phyloP scores from a whole-genome alignment of 345 rosid genomes.

The Citrus inodora region DNA sequence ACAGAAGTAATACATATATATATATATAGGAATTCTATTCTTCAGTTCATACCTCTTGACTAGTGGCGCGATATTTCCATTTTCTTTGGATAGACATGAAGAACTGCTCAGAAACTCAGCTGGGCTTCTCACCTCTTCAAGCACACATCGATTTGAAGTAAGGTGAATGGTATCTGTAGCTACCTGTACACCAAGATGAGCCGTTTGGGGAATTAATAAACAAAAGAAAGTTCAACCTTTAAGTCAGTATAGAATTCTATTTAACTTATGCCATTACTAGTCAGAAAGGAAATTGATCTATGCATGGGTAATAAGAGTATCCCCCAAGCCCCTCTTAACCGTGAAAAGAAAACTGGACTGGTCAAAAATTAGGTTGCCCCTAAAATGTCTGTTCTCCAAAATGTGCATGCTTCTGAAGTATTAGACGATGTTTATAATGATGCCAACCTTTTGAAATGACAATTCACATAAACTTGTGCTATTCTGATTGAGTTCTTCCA shows the following conservation, averaged over 20 bases:
- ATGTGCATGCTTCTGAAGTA: background rate
- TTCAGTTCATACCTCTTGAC: constrained; percentile 36
- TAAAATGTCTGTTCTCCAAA: background rate
- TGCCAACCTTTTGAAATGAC: constrained; percentile 38
- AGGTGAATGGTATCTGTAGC: constrained; percentile 13
- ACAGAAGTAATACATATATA: too few relatives aligned
- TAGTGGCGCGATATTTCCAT: constrained; percentile 14
- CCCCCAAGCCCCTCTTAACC: background rate
- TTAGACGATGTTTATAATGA: background rate
- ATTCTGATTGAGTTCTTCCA: constrained; percentile 43
- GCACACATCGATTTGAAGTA: constrained; percentile 2
- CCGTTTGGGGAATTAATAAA: background rate
- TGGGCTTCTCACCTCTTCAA: constrained; percentile 15
- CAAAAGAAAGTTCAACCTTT: background rate
- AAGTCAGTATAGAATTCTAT: background rate
- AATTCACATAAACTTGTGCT: constrained; percentile 15
- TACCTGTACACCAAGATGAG: constrained; percentile 25
- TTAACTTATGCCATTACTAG: background rate
- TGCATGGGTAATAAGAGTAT: background rate
- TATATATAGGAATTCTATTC: background rate
- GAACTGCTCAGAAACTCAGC: constrained; percentile 1
- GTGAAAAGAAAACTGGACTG: background rate
- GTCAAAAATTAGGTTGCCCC: background rate
- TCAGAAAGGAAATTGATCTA: background rate
- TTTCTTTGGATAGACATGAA: constrained; percentile 15